These are phyloP conservation scores for Solanum hybrid DNA, from an alignment of 305 asterid genomes.

Conservation along the genomic window DNA sequence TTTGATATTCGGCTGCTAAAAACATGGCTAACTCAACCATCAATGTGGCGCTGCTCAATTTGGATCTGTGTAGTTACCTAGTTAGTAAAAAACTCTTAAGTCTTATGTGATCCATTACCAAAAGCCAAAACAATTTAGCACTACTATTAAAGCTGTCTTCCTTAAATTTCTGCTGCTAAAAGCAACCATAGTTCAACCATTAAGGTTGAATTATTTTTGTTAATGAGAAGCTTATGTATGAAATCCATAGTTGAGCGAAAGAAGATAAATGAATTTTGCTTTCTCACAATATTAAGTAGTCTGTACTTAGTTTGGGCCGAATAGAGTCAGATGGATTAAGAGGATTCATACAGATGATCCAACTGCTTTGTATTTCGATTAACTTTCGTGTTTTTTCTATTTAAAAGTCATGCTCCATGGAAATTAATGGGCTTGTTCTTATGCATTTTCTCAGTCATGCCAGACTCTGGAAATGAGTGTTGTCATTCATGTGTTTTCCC, in stretches of 20 bases:
- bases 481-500: background rate
- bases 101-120: background rate
- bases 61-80: background rate
- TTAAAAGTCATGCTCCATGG: background rate
- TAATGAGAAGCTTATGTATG: background rate
- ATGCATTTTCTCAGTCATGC: background rate
- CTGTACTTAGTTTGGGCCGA: background rate
- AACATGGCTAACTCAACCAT: background rate
- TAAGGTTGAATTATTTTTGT: background rate
- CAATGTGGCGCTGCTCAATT: background rate
- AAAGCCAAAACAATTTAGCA: background rate
- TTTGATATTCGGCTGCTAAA: background rate
- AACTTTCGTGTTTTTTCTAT: background rate
- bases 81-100: background rate
- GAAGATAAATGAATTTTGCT: background rate
- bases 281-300: background rate
- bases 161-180: background rate
- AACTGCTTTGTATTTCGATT: background rate
- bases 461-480: background rate
- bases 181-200: background rate
- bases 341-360: background rate
- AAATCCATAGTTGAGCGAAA: background rate
- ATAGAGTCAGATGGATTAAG: background rate
- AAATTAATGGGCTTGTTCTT: background rate
- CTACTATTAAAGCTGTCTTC: background rate